Conservation (phyloP, 306 rosid genomes). For the Dalbergia oliveri region DNA sequence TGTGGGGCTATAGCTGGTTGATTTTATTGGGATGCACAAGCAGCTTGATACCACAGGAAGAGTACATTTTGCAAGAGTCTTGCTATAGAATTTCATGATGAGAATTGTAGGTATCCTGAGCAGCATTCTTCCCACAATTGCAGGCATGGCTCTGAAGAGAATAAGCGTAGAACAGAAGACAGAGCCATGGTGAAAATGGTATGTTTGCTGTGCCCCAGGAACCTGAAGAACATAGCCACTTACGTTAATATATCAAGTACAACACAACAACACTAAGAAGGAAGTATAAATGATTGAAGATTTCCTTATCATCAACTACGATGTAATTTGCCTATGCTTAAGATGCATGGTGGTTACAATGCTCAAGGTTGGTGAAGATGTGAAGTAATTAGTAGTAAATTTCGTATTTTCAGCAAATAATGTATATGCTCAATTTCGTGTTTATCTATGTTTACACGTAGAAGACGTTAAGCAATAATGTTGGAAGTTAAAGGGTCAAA, state of each 20-base stretch:
- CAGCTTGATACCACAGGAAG: constrained; percentile 79
- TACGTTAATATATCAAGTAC: background rate
- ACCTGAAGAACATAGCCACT: constrained; percentile 60
- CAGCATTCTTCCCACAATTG: constrained; percentile 74
- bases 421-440: no score
- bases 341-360: no score
- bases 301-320: no score
- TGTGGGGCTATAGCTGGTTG: constrained; percentile 72
- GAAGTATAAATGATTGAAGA: no score
- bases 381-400: no score
- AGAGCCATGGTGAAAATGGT: constrained; percentile 77
- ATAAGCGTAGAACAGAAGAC: constrained; percentile 60
- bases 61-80: constrained; percentile 86
- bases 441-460: no score
- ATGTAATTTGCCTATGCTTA: no score
- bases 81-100: constrained; percentile 82
- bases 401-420: no score
- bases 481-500: constrained; percentile 29
- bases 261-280: no score
- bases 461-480: no score
- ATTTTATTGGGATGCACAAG: constrained; percentile 80
- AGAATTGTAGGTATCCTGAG: constrained; percentile 89
- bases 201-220: constrained; percentile 89
- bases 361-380: no score
- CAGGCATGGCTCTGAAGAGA: constrained; percentile 62